These are phyloP conservation scores for Aspergillus japonicus DNA, from an alignment of 2,329 filamentous ascomycete genomes.

Conservation along the genomic window DNA sequence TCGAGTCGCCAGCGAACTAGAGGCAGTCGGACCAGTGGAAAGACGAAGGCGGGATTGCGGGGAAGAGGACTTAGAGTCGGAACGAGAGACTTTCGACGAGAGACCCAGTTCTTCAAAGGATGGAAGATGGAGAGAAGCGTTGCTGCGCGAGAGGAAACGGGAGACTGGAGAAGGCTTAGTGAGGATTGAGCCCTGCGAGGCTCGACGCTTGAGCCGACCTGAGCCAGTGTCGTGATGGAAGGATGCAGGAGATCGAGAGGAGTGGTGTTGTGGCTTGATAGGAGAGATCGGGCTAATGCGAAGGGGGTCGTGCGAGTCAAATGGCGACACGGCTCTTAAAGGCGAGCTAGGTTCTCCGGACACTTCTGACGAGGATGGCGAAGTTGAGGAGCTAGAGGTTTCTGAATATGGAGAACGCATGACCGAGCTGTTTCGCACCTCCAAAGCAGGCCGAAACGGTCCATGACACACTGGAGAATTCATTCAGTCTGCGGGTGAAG, in stretches of 20 bases:
- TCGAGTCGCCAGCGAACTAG: conserved; percentile 29
- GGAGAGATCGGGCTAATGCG: conserved; percentile 23
- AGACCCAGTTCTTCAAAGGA: conserved; percentile 53
- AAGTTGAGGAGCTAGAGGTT: conserved; percentile 19
- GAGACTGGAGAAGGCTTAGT: conserved; percentile 36
- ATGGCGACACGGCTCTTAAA: conserved; percentile 15
- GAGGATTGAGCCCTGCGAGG: conserved; percentile 37
- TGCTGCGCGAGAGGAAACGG: conserved; percentile 38
- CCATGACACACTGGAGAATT: conserved; percentile 34
- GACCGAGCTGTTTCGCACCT: conserved; percentile 25
- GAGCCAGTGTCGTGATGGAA: conserved; percentile 19
- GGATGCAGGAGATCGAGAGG: conserved; percentile 15
- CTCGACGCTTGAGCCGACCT: conserved; percentile 34
- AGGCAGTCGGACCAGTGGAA: conserved; percentile 37
- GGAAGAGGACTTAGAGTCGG: conserved; percentile 29
- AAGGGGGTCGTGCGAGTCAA: conserved; percentile 13
- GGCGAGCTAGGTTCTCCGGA: conserved; percentile 17
- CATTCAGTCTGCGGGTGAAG: conserved; percentile 28
- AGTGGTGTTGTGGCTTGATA: conserved; percentile 14
- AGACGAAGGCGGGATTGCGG: conserved; percentile 31
- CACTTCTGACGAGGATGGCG: conserved; percentile 19
- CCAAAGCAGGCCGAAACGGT: conserved; percentile 26
- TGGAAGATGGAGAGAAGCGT: conserved; percentile 49
- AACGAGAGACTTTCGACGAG: conserved; percentile 23
- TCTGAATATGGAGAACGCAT: conserved; percentile 29